Evolutionary conservation across 257 asterid genomes (phyloP).

Genomic region (Ligustrum vulgare): DNA sequence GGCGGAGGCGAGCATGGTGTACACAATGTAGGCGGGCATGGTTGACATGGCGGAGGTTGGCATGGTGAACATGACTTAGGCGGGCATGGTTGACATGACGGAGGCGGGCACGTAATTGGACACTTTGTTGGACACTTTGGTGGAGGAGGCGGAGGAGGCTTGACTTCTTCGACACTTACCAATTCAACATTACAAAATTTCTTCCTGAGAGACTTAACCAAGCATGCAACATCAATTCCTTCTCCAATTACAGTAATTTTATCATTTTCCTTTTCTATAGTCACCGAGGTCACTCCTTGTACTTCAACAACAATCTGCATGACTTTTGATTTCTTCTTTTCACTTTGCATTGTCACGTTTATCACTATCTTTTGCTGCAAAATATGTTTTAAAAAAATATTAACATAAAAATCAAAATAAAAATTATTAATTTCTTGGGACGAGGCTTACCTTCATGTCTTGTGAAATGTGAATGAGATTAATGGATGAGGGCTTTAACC

Average conservation of each 20-base stretch:
- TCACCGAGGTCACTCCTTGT: neutral
- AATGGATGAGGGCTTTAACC: neutral
- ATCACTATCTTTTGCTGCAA: neutral
- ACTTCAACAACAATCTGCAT: neutral
- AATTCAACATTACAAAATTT: conserved; percentile 31
- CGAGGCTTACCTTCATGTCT: neutral
- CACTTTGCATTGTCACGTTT: neutral
- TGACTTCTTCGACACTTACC: conserved; percentile 19
- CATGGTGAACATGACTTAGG: too few relatives aligned
- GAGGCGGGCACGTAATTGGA: too few relatives aligned
- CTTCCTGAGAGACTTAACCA: conserved; percentile 35
- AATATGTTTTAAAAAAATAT: neutral
- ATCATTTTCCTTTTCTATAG: conserved; percentile 18
- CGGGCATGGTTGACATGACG: too few relatives aligned
- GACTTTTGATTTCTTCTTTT: neutral
- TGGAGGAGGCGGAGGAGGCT: too few relatives aligned
- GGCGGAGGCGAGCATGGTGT: too few relatives aligned
- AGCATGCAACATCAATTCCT: conserved; percentile 34
- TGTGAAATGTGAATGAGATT: neutral
- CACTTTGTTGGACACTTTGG: too few relatives aligned
- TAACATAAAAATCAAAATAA: too few relatives aligned
- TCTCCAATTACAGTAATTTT: conserved; percentile 41
- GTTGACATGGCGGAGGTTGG: too few relatives aligned
- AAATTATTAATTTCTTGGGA: too few relatives aligned
- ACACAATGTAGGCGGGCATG: too few relatives aligned